Percentiles rank a stretch among this genome's conserved stretches.
Conservation (phyloP, 768 basidiomycete species). For the Podaxis mareebaensis region DNA sequence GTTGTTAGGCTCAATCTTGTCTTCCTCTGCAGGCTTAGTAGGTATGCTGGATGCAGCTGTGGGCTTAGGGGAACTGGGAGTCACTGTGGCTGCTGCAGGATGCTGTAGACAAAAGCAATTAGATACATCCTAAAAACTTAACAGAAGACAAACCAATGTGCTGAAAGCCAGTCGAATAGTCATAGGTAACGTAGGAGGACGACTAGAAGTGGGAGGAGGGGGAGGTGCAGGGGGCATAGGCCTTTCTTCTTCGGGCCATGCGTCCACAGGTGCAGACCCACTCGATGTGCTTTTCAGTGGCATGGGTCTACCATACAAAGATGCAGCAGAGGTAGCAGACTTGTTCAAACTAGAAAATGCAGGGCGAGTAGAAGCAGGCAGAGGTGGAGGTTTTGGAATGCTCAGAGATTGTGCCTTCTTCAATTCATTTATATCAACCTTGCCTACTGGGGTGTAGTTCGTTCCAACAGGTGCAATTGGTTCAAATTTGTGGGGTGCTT, state of each 20-base stretch:
- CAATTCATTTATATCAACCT: slow-evolving; percentile 65
- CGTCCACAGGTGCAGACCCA: slow-evolving; percentile 49
- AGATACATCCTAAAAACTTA: not conserved
- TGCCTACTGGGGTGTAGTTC: slow-evolving; percentile 74
- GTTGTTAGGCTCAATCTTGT: no score
- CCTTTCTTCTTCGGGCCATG: slow-evolving; percentile 57
- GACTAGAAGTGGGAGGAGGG: slow-evolving; percentile 43
- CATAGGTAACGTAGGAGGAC: slow-evolving; percentile 47
- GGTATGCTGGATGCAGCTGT: slow-evolving; percentile 48
- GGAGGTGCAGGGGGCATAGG: slow-evolving; percentile 38
- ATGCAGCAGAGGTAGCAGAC: slow-evolving; percentile 41
- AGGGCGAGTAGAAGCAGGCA: slow-evolving; percentile 47
- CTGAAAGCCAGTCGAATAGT: slow-evolving; percentile 33
- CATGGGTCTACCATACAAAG: slow-evolving; percentile 40
- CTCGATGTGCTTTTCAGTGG: slow-evolving; percentile 20
- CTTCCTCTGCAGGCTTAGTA: no score
- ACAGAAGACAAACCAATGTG: slow-evolving; percentile 28
- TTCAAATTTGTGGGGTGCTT: slow-evolving; percentile 68
- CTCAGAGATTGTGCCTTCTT: slow-evolving; percentile 46
- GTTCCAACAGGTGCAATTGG: slow-evolving; percentile 84
- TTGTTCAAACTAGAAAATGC: slow-evolving; percentile 39
- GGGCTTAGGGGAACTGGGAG: slow-evolving; percentile 33
- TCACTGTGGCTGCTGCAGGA: slow-evolving; percentile 19
- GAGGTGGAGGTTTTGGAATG: slow-evolving; percentile 36
- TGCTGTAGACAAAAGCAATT: slow-evolving; percentile 17